Evolutionary conservation across 192 early-diverging fungal species (phyloP), one percentile per base, ranked within the genome.

Genomic region (Thoreauomyces humboldtii): DNA sequence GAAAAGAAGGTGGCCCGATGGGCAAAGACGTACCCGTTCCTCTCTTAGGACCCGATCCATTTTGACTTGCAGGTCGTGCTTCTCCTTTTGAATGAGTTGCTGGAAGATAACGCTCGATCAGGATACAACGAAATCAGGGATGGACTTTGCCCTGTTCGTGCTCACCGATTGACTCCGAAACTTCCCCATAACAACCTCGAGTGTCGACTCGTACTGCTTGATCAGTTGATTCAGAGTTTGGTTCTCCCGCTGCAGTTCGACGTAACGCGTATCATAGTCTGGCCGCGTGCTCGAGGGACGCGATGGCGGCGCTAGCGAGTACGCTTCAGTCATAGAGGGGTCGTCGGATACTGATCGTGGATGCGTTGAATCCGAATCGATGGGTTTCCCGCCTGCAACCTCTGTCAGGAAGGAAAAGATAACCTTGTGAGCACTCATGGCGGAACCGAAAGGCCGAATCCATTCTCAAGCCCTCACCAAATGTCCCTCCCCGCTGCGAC

Each of bases 121-220:
- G n/a, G n/a, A n/a, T n/a, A n/a, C n/a, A n/a, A n/a, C n/a, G n/a
- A n/a, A n/a, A n/a, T n/a, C n/a, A 5, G 24, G 11, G 7, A 61
- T 5, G 7, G 25, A 29, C 21, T 11, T 19, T n/a, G n/a, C n/a
- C n/a, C 14, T 64, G 21, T 17, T 47, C 27, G 22, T n/a, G 72
- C 62, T 35, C 37, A 82, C 81, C 65, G 76, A 68, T 45, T 82
- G 78, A n/a, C 57, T 45, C 31, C 79, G 43, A 46, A 78, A 82
- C 61, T 82, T 82, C 24, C 58, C 37, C 79, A 82, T 82, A 24
- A 82, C 61, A 7, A 81, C 65, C 48, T 82, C 78, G 7, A 82
- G 60, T 2, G 81, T 79, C n/a, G 76, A 55, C 63, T 82, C 81
- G 62, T 81, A 82, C 51, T 82, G 74, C 55, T 81, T 82, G 15